Evolutionary conservation across 768 basidiomycete species (phyloP).

Genomic region (Punctularia strigosozonata): DNA sequence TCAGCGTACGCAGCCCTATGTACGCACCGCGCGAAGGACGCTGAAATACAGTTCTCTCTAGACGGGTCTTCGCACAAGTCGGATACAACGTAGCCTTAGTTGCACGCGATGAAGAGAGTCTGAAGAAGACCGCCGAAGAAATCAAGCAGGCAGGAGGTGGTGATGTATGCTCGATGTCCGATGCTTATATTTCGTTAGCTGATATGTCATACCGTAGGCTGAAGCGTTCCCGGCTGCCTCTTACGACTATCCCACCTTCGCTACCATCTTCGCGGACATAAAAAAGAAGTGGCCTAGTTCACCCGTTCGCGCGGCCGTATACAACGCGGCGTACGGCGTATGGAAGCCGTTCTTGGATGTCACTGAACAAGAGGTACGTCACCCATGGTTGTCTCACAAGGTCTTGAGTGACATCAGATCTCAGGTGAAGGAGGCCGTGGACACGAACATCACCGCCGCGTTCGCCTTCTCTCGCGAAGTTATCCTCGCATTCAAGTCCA

Average conservation of each 20-base stretch:
- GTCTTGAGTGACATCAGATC: no score
- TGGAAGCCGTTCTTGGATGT: slow-evolving; percentile 29
- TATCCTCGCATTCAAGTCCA: slow-evolving; percentile 21
- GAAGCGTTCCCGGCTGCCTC: slow-evolving; percentile 23
- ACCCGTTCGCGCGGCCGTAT: slow-evolving; percentile 25
- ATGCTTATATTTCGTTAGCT: no score
- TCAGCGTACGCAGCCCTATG: slow-evolving; percentile 21
- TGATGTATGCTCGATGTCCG: slow-evolving; percentile 16
- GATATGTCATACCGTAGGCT: no score
- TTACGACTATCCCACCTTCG: slow-evolving; percentile 21
- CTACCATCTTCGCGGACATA: slow-evolving; percentile 21
- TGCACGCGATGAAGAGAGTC: slow-evolving; percentile 19
- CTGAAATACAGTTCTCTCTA: slow-evolving; percentile 7
- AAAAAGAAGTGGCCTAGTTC: slow-evolving; percentile 17
- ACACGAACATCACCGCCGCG: slow-evolving; percentile 23
- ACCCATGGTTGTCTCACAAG: no score
- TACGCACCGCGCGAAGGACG: not conserved
- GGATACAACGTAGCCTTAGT: slow-evolving; percentile 31
- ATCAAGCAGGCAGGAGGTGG: slow-evolving; percentile 24
- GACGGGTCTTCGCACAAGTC: slow-evolving; percentile 24
- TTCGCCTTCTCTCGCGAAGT: slow-evolving; percentile 27
- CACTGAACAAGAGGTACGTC: slow-evolving; percentile 25
- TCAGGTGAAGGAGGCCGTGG: slow-evolving; percentile 14
- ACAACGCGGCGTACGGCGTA: slow-evolving; percentile 23
- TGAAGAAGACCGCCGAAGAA: slow-evolving; percentile 21